Percentiles rank a stretch among this genome's conserved stretches.
phyloP scores from a whole-genome alignment of 768 basidiomycete species.

The Lepiota subincarnata region DNA sequence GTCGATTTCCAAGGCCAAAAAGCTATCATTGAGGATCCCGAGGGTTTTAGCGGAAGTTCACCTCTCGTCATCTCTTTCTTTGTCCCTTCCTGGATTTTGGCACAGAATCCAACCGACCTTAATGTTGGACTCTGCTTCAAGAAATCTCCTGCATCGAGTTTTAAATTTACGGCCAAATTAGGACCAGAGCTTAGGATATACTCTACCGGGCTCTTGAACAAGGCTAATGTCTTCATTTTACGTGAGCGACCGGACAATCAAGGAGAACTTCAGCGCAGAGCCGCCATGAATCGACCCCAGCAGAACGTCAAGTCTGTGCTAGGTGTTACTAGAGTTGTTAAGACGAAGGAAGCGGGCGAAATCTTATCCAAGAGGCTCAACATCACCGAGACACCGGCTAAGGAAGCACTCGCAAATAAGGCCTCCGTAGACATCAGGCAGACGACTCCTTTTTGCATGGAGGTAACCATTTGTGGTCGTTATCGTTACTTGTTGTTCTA shows the following conservation, averaged over 20 bases:
- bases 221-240: constrained; percentile 25
- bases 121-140: constrained; percentile 26
- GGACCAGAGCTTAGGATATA: constrained; percentile 25
- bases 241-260: constrained; percentile 22
- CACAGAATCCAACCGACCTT: constrained; percentile 14
- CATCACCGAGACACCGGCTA: constrained; percentile 17
- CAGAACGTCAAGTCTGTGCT: neutral
- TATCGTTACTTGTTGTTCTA: constrained; percentile 23
- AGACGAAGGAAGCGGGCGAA: neutral
- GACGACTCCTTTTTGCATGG: constrained; percentile 28
- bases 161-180: constrained; percentile 19
- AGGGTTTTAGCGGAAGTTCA: constrained; percentile 29
- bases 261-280: constrained; percentile 2
- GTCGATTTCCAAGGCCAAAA: neutral
- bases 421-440: constrained; percentile 22
- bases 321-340: neutral
- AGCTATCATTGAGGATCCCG: constrained; percentile 27
- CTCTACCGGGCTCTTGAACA: constrained; percentile 24
- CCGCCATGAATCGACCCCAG: neutral
- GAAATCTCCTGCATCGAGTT: constrained; percentile 15
- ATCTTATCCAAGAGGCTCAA: constrained; percentile 9
- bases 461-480: constrained; percentile 24
- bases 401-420: constrained; percentile 17
- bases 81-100: constrained; percentile 28
- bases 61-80: constrained; percentile 33